phyloP scores from a whole-genome alignment of 2,329 filamentous ascomycete genomes.

The Cladosporium sp. region DNA sequence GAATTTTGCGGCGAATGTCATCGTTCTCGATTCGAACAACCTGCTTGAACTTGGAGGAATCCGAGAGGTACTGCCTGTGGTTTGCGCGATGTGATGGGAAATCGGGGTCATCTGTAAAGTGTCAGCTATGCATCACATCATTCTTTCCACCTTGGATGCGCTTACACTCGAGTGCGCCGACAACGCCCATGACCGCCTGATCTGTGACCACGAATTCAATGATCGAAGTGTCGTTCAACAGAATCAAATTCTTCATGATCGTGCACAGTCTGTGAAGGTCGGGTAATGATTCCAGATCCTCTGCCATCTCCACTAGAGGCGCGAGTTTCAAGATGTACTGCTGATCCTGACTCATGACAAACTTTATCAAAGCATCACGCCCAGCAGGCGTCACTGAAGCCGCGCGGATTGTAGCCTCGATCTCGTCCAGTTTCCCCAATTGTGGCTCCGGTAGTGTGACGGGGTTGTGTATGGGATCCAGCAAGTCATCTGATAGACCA shows the following conservation, averaged over 20 bases:
- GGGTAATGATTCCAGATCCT: conserved; percentile 82
- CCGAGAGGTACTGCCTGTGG: conserved; percentile 87
- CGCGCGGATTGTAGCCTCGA: conserved; percentile 79
- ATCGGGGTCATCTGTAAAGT: conserved; percentile 74
- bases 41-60: conserved; percentile 90
- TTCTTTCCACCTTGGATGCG: neutral
- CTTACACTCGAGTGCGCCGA: conserved; percentile 84
- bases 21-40: conserved; percentile 89
- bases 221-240: conserved; percentile 91
- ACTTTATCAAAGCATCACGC: conserved; percentile 83
- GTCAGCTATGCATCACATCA: conserved; percentile 34
- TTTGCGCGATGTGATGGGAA: conserved; percentile 98
- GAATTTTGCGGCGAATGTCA: conserved; percentile 82
- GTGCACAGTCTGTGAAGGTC: conserved; percentile 93
- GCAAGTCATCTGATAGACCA: conserved; percentile 81
- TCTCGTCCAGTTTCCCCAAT: conserved; percentile 78
- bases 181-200: conserved; percentile 83
- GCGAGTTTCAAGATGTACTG: conserved; percentile 81
- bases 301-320: conserved; percentile 81
- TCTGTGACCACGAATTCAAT: conserved; percentile 94
- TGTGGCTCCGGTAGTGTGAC: conserved; percentile 77
- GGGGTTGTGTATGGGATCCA: conserved; percentile 65
- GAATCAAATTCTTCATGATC: conserved; percentile 94
- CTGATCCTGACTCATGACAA: conserved; percentile 73
- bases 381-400: conserved; percentile 73